Conservation (phyloP, 2,329 filamentous ascomycete species). For the Pyrenophora tritici-repentis region DNA sequence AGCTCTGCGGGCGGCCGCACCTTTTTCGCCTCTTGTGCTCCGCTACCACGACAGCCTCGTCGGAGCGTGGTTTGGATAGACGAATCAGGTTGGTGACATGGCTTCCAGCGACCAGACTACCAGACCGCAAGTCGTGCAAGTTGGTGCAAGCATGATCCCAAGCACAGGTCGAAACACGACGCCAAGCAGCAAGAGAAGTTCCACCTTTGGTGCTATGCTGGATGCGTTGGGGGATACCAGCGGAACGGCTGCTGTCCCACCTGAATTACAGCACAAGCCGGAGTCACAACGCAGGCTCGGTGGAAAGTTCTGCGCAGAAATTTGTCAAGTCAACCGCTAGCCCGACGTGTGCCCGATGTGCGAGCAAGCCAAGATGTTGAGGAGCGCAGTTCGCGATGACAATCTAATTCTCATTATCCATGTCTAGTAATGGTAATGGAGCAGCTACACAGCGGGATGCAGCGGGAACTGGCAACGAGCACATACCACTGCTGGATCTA, state of each 20-base stretch:
- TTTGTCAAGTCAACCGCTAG: conserved; percentile 10
- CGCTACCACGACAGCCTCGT: conserved; percentile 28
- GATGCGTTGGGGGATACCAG: conserved; percentile 15
- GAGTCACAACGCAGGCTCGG: conserved; percentile 21
- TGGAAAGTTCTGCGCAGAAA: conserved; percentile 21
- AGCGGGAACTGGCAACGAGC: conserved; percentile 7
- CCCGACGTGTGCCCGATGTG: conserved; percentile 6
- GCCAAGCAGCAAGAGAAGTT: conserved; percentile 25
- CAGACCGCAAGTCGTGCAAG: conserved; percentile 28
- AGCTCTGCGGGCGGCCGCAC: conserved; percentile 34
- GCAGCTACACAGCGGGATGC: conserved; percentile 6
- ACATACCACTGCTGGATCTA: neutral
- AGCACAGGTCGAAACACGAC: conserved; percentile 22
- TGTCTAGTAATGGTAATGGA: no score
- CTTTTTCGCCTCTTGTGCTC: conserved; percentile 28
- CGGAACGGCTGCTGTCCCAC: conserved; percentile 22
- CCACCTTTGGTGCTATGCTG: conserved; percentile 6
- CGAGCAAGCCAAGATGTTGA: conserved; percentile 2
- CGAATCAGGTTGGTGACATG: conserved; percentile 41
- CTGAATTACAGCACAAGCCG: conserved; percentile 17
- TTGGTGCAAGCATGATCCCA: conserved; percentile 31
- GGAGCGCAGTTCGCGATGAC: conserved; percentile 1
- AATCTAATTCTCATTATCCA: conserved; percentile 4
- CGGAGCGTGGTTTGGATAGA: conserved; percentile 21
- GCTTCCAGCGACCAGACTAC: conserved; percentile 26